Evolutionary conservation across 1,139 yeast species (phyloP).

Genomic region (Debaryomycetaceae sp.): DNA sequence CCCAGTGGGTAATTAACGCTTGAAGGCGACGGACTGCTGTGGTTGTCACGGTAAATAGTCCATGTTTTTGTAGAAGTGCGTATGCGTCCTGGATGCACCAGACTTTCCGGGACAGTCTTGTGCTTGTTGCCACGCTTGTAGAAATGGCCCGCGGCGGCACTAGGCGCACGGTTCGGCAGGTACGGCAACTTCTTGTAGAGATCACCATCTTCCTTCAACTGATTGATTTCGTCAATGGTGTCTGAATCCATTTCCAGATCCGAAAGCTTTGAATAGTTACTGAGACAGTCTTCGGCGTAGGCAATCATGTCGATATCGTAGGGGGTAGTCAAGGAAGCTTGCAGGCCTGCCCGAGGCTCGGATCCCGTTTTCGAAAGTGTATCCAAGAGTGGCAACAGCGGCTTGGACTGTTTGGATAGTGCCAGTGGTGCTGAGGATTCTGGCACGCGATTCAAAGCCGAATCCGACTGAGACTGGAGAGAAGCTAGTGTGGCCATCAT

Average conservation of each 20-base stretch:
- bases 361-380: constrained; percentile 1
- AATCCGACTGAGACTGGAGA: no score
- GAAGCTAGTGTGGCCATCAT: constrained; percentile 9
- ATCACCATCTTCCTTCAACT: constrained; percentile 50
- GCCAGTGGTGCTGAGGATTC: no score
- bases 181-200: constrained; percentile 24
- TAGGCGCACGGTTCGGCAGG: constrained; percentile 2
- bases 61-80: constrained; percentile 44
- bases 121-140: constrained; percentile 26
- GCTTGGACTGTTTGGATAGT: no score
- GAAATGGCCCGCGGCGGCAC: constrained; percentile 5
- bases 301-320: constrained; percentile 4
- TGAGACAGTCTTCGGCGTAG: constrained; percentile 7
- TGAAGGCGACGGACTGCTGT: constrained; percentile 16
- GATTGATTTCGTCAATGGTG: constrained; percentile 42
- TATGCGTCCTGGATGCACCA: constrained; percentile 28
- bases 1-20: constrained; percentile 4
- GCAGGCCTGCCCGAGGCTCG: no score
- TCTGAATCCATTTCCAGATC: constrained; percentile 19
- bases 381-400: no score
- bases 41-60: constrained; percentile 38
- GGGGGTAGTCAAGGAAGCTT: not conserved
- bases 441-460: no score
- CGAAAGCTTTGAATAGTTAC: constrained; percentile 1
- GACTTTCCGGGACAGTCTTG: constrained; percentile 15